Conservation (phyloP, 305 asterid genomes). For the Petunia hybrid region DNA sequence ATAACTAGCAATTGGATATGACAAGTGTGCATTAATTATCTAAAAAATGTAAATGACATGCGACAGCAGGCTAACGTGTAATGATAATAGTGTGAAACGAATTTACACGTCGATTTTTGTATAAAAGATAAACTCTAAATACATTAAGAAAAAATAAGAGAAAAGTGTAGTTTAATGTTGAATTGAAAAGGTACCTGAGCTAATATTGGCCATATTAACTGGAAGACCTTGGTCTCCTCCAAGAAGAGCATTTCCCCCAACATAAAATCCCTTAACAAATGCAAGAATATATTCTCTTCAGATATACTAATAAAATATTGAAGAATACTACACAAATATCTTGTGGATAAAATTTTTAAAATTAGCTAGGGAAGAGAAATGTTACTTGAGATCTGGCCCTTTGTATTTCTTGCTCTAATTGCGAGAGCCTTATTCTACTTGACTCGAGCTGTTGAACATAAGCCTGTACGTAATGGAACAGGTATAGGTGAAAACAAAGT, state of each 20-base stretch:
- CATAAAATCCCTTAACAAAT: constrained; percentile 59
- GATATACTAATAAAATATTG: not conserved
- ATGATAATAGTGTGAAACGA: too few relatives aligned
- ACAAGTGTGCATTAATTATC: too few relatives aligned
- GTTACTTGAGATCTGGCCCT: constrained; percentile 84
- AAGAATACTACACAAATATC: not conserved
- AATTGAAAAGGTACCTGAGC: constrained; percentile 54
- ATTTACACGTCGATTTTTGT: too few relatives aligned
- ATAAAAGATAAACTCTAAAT: too few relatives aligned
- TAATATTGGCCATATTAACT: constrained; percentile 55
- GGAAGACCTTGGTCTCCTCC: constrained; percentile 72
- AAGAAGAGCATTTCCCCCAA: constrained; percentile 62
- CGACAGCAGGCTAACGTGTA: too few relatives aligned
- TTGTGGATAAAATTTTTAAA: not conserved
- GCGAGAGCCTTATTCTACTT: constrained; percentile 85
- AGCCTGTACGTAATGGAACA: constrained; percentile 62
- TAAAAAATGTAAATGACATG: too few relatives aligned
- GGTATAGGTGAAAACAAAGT: not conserved
- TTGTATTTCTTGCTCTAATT: constrained; percentile 83
- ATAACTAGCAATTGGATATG: too few relatives aligned
- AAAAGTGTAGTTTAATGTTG: not conserved
- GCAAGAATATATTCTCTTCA: not conserved
- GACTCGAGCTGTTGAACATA: constrained; percentile 97
- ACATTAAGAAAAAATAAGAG: too few relatives aligned
- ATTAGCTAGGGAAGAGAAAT: not conserved